These are phyloP conservation scores for Vitellaria paradoxa DNA, from an alignment of 179 eudicot genomes.

Conservation along the genomic window DNA sequence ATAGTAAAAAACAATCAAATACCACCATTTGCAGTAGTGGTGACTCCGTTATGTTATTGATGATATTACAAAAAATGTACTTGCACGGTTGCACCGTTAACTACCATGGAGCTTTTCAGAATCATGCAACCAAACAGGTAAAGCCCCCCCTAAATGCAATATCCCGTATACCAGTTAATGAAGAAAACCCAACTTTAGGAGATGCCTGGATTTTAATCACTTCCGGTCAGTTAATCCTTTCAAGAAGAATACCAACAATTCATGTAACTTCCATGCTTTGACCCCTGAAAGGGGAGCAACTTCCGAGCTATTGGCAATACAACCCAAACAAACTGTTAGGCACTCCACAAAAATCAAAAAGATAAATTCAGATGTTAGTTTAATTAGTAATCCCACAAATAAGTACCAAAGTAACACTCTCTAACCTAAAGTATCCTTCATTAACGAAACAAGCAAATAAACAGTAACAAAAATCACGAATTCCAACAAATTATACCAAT, in stretches of 20 bases:
- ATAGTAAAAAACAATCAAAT: neutral
- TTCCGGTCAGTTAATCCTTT: neutral
- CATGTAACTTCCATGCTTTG: neutral
- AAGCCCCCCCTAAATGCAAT: neutral
- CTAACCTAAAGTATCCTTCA: neutral
- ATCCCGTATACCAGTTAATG: neutral
- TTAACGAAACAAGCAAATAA: neutral
- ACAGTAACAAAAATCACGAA: neutral
- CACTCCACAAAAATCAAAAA: neutral
- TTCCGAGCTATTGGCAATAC: neutral
- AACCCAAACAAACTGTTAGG: neutral
- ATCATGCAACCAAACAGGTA: neutral
- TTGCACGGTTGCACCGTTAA: neutral
- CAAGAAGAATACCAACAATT: neutral
- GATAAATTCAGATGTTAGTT: neutral
- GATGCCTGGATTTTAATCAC: neutral
- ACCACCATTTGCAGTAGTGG: neutral
- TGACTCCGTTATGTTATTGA: neutral
- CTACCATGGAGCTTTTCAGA: neutral
- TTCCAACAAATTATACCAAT: neutral
- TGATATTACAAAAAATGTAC: neutral
- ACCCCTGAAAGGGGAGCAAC: neutral
- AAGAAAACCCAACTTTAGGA: neutral
- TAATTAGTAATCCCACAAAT: neutral
- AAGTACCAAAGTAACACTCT: neutral